Evolutionary conservation across 2,329 filamentous ascomycete species (phyloP).

Genomic region (Fusarium udum): DNA sequence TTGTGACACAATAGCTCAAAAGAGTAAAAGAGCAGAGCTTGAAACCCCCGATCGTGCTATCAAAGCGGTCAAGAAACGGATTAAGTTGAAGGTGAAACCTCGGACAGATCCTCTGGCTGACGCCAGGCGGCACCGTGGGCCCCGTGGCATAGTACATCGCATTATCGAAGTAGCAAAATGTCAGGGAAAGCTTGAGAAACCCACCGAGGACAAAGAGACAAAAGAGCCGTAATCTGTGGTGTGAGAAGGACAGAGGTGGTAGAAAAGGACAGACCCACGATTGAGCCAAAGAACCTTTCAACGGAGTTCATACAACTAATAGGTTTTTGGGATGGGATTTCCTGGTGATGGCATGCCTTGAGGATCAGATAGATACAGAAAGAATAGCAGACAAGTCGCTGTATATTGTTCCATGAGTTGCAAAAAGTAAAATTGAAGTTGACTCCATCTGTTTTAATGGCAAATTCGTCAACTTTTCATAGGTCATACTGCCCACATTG

Average conservation of each 20-base stretch:
- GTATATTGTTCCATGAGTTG: background rate
- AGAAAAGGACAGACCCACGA: background rate
- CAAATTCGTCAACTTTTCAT: background rate
- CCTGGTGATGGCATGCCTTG: constrained; percentile 16
- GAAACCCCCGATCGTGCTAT: background rate
- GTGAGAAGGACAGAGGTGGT: background rate
- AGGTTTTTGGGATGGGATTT: constrained; percentile 18
- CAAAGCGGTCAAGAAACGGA: background rate
- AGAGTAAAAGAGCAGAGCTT: background rate
- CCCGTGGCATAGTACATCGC: background rate
- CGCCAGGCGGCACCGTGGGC: background rate
- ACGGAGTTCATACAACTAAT: background rate
- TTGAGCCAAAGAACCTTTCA: background rate
- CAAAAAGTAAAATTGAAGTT: background rate
- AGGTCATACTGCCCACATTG: background rate
- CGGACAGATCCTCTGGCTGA: background rate
- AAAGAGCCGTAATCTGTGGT: background rate
- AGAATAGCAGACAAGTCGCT: constrained; percentile 5
- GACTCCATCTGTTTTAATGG: background rate
- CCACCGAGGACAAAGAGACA: background rate
- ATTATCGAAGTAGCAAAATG: background rate
- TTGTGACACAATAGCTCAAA: background rate
- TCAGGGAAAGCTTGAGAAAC: background rate
- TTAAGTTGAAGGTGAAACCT: background rate
- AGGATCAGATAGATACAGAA: constrained; percentile 13